Evolutionary conservation across 495 filamentous ascomycete species (phyloP).

Genomic region (Tuber umbilicatum): DNA sequence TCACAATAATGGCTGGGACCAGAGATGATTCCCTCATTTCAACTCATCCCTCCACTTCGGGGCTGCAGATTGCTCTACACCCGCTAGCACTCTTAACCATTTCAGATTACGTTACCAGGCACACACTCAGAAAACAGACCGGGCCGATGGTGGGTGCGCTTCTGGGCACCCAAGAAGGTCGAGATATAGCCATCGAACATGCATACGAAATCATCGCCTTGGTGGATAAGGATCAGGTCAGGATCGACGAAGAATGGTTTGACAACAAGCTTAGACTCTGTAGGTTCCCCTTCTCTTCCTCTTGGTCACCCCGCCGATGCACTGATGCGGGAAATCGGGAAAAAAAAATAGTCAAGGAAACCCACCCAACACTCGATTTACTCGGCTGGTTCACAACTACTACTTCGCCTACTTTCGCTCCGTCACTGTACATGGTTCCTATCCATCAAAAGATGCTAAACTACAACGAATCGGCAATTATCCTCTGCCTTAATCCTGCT

Average conservation of each 20-base stretch:
- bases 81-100: constrained; percentile 92
- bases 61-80: constrained; percentile 78
- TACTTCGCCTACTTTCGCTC: constrained; percentile 60
- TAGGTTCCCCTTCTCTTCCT: constrained; percentile 44
- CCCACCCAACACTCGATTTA: constrained; percentile 79
- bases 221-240: constrained; percentile 45
- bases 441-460: constrained; percentile 69
- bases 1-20: not conserved
- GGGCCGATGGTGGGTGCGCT: constrained; percentile 80
- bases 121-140: constrained; percentile 64
- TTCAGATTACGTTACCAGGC: constrained; percentile 90
- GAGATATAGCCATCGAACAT: constrained; percentile 83
- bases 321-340: constrained; percentile 3
- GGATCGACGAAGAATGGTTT: constrained; percentile 68
- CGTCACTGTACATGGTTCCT: constrained; percentile 57
- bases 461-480: constrained; percentile 77
- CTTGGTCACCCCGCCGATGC: not conserved
- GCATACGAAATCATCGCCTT: constrained; percentile 72
- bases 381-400: constrained; percentile 90
- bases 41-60: constrained; percentile 61
- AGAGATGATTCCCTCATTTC: constrained; percentile 51
- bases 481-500: constrained; percentile 76
- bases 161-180: constrained; percentile 82
- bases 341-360: constrained; percentile 62
- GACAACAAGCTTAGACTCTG: constrained; percentile 73